Evolutionary conservation across 2,329 filamentous ascomycete genomes (phyloP), one percentile per base, ranked within the genome.

Genomic region (Penicillium sp.): DNA sequence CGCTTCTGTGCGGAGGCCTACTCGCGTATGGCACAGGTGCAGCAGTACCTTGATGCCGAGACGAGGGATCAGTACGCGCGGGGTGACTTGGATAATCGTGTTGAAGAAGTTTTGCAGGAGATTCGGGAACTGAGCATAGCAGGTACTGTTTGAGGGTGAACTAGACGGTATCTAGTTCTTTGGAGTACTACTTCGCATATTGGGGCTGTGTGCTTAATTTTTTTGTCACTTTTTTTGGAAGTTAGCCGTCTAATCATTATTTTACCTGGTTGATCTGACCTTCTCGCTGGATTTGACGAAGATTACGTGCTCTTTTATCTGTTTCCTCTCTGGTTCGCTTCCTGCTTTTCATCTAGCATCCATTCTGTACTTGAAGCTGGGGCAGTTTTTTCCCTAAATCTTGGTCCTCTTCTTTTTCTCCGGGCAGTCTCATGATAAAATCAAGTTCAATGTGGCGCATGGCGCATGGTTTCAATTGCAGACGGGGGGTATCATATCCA

Each of bases 1-100:
- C 86, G 95, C 40, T 99, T 99, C 82, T 99, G 96, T 73, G 95
- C 96, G 7, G 95, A 99, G 80, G 95, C 95, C 1, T 99, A 99
- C 79, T 93, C 89, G 64, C 85, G 95, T 52, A 99, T 99, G 95
- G 95, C 96, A 28, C 96, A 99, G 81, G 96, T 99, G 59, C 95
- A 99, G 81, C 95, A 99, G 80, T 98, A 97, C 76, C 84, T 99
- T 35, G 95, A 98, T 75, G 90, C 94, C 33, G 93, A 97, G 73
- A 98, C 94, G 55, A 86, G 95, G 77, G 95, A 99, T 67, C 91
- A 97, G 79, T 99, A 99, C 78, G 95, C 95, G 1, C 88, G 93
- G 70, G 95, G 95, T 28, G 91, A 97, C 67, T 81, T 99, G 70
- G 95, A 99, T 76, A 90, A 88, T 62, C 83, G 92, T 67, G 95